Conservation (phyloP, 768 basidiomycete species). For the Termitomyces sp. region DNA sequence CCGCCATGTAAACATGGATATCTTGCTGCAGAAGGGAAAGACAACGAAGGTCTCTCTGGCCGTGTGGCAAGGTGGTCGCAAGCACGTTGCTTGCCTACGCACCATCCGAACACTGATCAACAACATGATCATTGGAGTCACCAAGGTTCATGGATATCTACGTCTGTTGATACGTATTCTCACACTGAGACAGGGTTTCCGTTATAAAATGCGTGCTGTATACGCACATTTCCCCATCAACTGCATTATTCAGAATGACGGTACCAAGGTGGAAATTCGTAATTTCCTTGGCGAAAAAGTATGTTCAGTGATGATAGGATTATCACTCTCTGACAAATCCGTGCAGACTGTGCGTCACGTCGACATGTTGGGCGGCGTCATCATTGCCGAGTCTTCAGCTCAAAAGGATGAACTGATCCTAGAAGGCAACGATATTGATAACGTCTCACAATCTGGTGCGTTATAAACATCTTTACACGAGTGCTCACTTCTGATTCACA, state of each 20-base stretch:
- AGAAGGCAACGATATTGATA: slow-evolving; percentile 93
- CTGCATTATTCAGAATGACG: slow-evolving; percentile 83
- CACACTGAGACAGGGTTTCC: slow-evolving; percentile 72
- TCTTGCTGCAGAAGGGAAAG: slow-evolving; percentile 78
- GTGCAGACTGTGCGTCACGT: slow-evolving; percentile 88
- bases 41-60: slow-evolving; percentile 79
- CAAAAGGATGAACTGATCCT: slow-evolving; percentile 95
- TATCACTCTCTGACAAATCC: not conserved
- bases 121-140: slow-evolving; percentile 98
- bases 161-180: not conserved
- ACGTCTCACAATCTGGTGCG: slow-evolving; percentile 92
- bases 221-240: slow-evolving; percentile 99
- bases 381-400: slow-evolving; percentile 75
- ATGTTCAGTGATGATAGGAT: not conserved
- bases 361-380: slow-evolving; percentile 86
- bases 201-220: slow-evolving; percentile 99
- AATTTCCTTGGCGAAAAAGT: slow-evolving; percentile 97
- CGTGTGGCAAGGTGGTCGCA: slow-evolving; percentile 97
- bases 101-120: slow-evolving; percentile 93
- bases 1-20: slow-evolving; percentile 93
- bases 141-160: slow-evolving; percentile 55
- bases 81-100: slow-evolving; percentile 97
- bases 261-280: slow-evolving; percentile 77
- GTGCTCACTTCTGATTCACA: not conserved
- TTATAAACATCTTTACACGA: not conserved